phyloP scores from a whole-genome alignment of 805 yeast genomes.

The Metschnikowia peoriensis region DNA sequence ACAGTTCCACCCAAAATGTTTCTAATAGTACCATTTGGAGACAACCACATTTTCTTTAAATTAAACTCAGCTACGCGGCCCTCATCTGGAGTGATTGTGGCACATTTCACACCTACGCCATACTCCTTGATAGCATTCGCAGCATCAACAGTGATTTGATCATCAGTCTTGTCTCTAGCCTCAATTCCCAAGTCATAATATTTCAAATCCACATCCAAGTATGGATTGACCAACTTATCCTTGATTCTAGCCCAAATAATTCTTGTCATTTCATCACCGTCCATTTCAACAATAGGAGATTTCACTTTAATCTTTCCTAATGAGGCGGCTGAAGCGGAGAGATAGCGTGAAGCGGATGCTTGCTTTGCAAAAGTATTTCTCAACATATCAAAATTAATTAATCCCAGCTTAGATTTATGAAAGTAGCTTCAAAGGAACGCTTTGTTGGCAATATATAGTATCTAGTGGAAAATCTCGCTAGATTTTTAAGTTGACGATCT shows the following conservation, averaged over 20 bases:
- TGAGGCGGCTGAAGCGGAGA: slow-evolving; percentile 8
- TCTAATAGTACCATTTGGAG: slow-evolving; percentile 96
- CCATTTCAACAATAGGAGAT: slow-evolving; percentile 94
- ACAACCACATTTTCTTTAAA: slow-evolving; percentile 94
- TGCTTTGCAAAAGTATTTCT: not conserved
- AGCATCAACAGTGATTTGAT: slow-evolving; percentile 83
- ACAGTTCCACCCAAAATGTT: slow-evolving; percentile 95
- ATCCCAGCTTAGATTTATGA: not conserved
- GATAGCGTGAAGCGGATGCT: slow-evolving; percentile 2
- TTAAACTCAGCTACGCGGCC: slow-evolving; percentile 89
- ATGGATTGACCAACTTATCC: slow-evolving; percentile 82
- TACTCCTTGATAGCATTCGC: slow-evolving; percentile 86
- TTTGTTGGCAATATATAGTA: no score
- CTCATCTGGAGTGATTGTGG: slow-evolving; percentile 98
- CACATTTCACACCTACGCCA: slow-evolving; percentile 95
- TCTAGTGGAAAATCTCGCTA: no score
- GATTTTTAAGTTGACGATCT: not conserved
- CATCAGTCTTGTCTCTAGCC: slow-evolving; percentile 84
- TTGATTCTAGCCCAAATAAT: slow-evolving; percentile 92
- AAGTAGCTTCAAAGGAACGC: not conserved
- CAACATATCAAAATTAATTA: slow-evolving; percentile 3
- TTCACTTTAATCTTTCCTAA: slow-evolving; percentile 66
- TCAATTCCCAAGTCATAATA: slow-evolving; percentile 90
- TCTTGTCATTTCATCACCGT: slow-evolving; percentile 97
- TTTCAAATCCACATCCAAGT: slow-evolving; percentile 80